phyloP scores from a whole-genome alignment of 2,329 filamentous ascomycete species.

The Aspergillus unguis region DNA sequence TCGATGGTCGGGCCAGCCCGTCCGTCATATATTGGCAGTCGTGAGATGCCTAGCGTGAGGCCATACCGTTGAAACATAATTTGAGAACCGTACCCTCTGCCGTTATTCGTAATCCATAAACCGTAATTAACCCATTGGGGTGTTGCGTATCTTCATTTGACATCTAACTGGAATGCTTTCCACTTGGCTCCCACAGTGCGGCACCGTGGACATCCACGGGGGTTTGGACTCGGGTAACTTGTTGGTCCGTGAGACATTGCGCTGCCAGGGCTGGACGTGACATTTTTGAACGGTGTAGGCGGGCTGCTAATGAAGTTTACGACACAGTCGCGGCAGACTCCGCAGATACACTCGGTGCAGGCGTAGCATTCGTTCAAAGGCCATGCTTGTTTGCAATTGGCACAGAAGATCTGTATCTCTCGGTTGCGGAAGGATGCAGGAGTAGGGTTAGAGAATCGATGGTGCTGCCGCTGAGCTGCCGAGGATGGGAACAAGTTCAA shows the following conservation, averaged over 20 bases:
- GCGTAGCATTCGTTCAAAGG: conserved; percentile 81
- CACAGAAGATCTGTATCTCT: conserved; percentile 83
- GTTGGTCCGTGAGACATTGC: conserved; percentile 32
- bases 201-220: conserved; percentile 46
- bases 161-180: conserved; percentile 49
- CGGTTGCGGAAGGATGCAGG: conserved; percentile 50
- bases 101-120: conserved; percentile 33
- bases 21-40: conserved; percentile 5
- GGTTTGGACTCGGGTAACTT: conserved; percentile 32
- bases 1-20: conserved; percentile 20
- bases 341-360: conserved; percentile 94
- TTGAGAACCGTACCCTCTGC: conserved; percentile 20
- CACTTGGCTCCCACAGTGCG: conserved; percentile 46
- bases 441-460: conserved; percentile 47
- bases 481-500: conserved; percentile 39
- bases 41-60: conserved; percentile 11
- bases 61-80: conserved; percentile 24
- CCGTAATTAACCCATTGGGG: conserved; percentile 11
- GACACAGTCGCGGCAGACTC: conserved; percentile 84
- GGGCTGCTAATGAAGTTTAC: conserved; percentile 44
- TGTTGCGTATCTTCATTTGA: conserved; percentile 34
- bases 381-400: conserved; percentile 75
- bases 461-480: conserved; percentile 35
- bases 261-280: conserved; percentile 32
- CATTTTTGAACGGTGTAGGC: conserved; percentile 37